These are phyloP conservation scores for Kazachstania viticola DNA, from an alignment of 805 yeast genomes.

Conservation along the genomic window DNA sequence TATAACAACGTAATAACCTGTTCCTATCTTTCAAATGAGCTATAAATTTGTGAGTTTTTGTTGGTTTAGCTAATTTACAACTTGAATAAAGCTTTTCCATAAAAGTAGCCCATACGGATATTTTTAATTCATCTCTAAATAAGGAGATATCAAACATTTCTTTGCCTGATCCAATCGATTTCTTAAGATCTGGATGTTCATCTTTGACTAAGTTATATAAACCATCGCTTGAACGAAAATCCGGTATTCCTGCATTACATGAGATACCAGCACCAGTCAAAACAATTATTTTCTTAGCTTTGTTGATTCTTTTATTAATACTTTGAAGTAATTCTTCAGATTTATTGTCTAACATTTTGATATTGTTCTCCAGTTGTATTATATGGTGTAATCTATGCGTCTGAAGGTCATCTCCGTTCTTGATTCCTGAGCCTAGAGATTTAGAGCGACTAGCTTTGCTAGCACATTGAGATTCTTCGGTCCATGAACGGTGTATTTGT, in stretches of 20 bases:
- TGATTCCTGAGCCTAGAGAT: not conserved
- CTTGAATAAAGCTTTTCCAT: slow-evolving; percentile 70
- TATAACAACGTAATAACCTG: slow-evolving; percentile 74
- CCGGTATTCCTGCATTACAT: slow-evolving; percentile 95
- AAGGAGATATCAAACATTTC: slow-evolving; percentile 83
- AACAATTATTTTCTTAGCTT: slow-evolving; percentile 41
- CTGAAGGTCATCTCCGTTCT: slow-evolving; percentile 7
- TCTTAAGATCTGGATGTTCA: slow-evolving; percentile 39
- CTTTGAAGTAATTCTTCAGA: slow-evolving; percentile 10
- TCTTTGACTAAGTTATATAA: slow-evolving; percentile 62
- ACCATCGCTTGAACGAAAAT: slow-evolving; percentile 78
- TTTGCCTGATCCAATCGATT: slow-evolving; percentile 67
- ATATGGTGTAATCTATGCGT: slow-evolving; percentile 12
- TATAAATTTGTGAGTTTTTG: slow-evolving; percentile 74
- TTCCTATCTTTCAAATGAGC: slow-evolving; percentile 43
- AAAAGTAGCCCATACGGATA: slow-evolving; percentile 71
- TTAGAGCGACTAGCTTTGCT: slow-evolving; percentile 2
- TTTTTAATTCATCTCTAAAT: slow-evolving; percentile 55
- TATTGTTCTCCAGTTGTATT: slow-evolving; percentile 6
- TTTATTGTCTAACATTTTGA: too few relatives aligned
- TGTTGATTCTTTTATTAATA: slow-evolving; percentile 19
- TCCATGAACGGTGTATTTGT: too few relatives aligned
- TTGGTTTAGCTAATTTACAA: slow-evolving; percentile 60
- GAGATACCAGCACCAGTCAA: slow-evolving; percentile 96
- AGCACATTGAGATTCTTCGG: too few relatives aligned